Percentiles rank a stretch among this genome's conserved stretches.
These are phyloP conservation scores for Tephrocybe sp. DNA, from an alignment of 768 basidiomycete genomes.

Conservation along the genomic window DNA sequence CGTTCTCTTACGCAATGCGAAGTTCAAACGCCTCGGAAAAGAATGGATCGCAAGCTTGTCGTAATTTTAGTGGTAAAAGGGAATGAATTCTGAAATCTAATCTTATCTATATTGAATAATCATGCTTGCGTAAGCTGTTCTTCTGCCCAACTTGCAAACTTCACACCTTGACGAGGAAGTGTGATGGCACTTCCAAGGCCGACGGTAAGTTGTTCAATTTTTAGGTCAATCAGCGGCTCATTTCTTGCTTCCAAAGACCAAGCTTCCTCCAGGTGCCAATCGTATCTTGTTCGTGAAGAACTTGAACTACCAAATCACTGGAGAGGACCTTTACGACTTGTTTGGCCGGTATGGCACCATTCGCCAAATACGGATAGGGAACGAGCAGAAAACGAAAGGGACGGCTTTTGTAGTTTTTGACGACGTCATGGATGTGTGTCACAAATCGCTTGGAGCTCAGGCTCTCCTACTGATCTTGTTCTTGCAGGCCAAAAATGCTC, in stretches of 20 bases:
- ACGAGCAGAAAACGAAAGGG: slow-evolving; percentile 87
- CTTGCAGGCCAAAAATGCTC: slow-evolving; percentile 84
- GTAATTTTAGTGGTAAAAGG: neutral
- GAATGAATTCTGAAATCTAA: slow-evolving; percentile 8
- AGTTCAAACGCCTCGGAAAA: too few species aligned
- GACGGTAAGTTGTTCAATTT: slow-evolving; percentile 42
- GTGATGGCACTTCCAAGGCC: slow-evolving; percentile 69
- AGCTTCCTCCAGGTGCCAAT: slow-evolving; percentile 90
- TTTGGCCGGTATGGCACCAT: slow-evolving; percentile 98
- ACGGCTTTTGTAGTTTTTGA: slow-evolving; percentile 97
- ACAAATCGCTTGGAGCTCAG: neutral
- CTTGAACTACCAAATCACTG: slow-evolving; percentile 87
- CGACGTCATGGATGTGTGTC: slow-evolving; percentile 90
- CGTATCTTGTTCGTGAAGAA: slow-evolving; percentile 93
- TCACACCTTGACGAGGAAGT: neutral
- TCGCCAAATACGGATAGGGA: slow-evolving; percentile 92
- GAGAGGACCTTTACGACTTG: slow-evolving; percentile 93
- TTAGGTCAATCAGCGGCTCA: neutral
- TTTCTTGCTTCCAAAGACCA: slow-evolving; percentile 45
- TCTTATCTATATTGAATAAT: slow-evolving; percentile 11
- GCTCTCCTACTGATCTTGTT: slow-evolving; percentile 12
- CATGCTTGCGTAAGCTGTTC: slow-evolving; percentile 1
- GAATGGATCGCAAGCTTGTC: neutral
- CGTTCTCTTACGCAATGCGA: too few species aligned
- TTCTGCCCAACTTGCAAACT: neutral